Evolutionary conservation across 78 protist species (phyloP).

Genomic region (Fonticula alba): DNA sequence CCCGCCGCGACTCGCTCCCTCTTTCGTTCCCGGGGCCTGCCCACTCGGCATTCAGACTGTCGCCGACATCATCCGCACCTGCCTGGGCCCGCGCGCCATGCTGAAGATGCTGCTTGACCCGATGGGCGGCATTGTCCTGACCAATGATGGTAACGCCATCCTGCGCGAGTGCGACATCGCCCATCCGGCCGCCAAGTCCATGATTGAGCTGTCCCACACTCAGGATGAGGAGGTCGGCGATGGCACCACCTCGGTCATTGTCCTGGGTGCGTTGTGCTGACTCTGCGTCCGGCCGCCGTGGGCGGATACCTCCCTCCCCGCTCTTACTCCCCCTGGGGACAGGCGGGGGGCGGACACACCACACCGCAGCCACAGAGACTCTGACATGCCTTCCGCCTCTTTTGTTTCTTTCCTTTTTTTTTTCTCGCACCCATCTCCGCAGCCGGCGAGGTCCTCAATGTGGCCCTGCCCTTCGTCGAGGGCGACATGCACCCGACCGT

Average conservation of each 20-base stretch:
- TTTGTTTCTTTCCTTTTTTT: not conserved
- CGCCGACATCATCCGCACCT: conserved; percentile 89
- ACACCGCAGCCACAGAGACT: too few relatives aligned
- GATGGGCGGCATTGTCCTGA: conserved; percentile 81
- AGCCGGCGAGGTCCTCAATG: conserved; percentile 74
- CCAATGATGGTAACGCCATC: conserved; percentile 98
- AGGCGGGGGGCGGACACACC: too few relatives aligned
- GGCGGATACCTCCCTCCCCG: too few relatives aligned
- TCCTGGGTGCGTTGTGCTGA: conserved; percentile 29
- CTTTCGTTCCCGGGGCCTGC: not conserved
- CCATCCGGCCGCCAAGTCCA: conserved; percentile 93
- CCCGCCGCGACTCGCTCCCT: not conserved
- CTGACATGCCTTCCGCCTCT: too few relatives aligned
- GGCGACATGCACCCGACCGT: conserved; percentile 66
- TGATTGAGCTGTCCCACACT: conserved; percentile 84
- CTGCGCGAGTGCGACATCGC: conserved; percentile 61
- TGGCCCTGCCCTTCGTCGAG: conserved; percentile 15
- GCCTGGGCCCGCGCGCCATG: conserved; percentile 96
- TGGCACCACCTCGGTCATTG: conserved; percentile 97
- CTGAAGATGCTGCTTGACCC: conserved; percentile 84
- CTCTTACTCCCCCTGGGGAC: too few relatives aligned
- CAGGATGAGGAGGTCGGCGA: conserved; percentile 99
- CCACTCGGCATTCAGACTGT: conserved; percentile 34
- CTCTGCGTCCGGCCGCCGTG: too few relatives aligned
- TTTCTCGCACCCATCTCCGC: not conserved